phyloP scores from a whole-genome alignment of 2,329 filamentous ascomycete species.

The Ophiostoma sp. region DNA sequence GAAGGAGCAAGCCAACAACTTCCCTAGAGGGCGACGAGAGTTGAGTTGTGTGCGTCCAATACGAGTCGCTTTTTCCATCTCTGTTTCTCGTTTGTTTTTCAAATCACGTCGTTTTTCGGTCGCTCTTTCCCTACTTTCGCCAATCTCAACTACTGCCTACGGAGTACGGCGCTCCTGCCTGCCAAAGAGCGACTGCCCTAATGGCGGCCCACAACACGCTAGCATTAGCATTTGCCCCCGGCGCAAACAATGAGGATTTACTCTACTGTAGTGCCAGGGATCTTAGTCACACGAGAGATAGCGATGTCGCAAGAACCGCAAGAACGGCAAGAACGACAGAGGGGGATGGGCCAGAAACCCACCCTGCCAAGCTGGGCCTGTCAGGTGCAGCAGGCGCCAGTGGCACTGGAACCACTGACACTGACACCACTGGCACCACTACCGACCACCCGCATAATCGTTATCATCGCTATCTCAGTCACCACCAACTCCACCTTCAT shows the following conservation, averaged over 20 bases:
- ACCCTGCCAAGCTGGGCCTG: constrained; percentile 17
- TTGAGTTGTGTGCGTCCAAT: not conserved
- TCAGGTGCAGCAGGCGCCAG: constrained; percentile 7
- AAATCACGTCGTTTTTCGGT: not conserved
- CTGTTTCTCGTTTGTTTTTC: not conserved
- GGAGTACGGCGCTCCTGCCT: constrained; percentile 8
- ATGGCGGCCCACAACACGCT: constrained; percentile 13
- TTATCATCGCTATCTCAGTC: constrained; percentile 2
- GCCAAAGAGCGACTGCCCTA: not conserved
- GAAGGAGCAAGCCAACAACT: constrained; percentile 3
- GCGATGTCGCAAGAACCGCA: constrained; percentile 15
- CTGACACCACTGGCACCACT: constrained; percentile 9
- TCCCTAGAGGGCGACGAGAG: not conserved
- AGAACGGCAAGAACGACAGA: constrained; percentile 11
- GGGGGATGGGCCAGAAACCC: not conserved
- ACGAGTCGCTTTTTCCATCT: not conserved
- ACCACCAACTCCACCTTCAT: constrained; percentile 13
- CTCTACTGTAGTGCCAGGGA: not conserved
- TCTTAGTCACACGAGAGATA: constrained; percentile 15
- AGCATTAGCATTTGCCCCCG: constrained; percentile 4
- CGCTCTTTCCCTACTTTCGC: constrained; percentile 5
- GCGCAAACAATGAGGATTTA: constrained; percentile 5
- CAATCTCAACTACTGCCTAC: not conserved
- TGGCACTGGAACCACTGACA: constrained; percentile 2
- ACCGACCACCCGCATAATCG: constrained; percentile 15